Base-by-base conservation (phyloP, 2,329 filamentous ascomycete genomes). In the Cercospora brassicicola region DNA sequence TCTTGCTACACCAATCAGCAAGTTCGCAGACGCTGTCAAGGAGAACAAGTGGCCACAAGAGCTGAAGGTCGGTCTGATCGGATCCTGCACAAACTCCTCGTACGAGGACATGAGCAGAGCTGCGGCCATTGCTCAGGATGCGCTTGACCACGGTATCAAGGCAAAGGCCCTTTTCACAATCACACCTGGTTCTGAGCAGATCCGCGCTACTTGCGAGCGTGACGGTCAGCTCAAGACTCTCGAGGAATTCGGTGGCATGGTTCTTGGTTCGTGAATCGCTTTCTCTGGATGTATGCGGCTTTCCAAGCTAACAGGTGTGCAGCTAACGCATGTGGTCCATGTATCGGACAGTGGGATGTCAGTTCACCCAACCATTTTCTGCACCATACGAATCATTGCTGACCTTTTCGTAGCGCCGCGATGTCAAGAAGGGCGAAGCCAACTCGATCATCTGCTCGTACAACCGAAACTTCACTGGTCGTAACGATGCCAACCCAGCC, bases 391-490 rank as follows among this genome's bases (percentile, higher is more conserved):
- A 23, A 48, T 11, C 55, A n/a, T 28, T 31, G 20, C 53, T 53
- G 26, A 28, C 30, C n/a, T 33, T 18, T 15, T 23, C 3, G n/a
- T 23, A 55, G 48, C 30, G 45, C 97, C 76, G 93, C 26, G 94
- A 98, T 76, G 93, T 97, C 66, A 91, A 94, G 87, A 97, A 98
- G 89, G 94, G 94, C 74, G 90, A 92, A 76, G 85, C 93, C 77
- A 99, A 99, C 89, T 96, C 93, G 6, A 99, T 99, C 81, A 86
- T 99, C 80, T 97, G 94, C 57, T 98, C 95, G 30, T 99, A 97
- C 90, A 99, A 99, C 91, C 93, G 95, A 83, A 98, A 99, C 89
- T 98, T 99, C 86, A 98, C 94, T 70, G 94, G 94, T 74, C 93
- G 95, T 80, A 98, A 98, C 82, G 94, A 97, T 76, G 93, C 92